A percentile compares a stretch with the other conserved stretches of the same genome.
Evolutionary conservation across 768 basidiomycete genomes (phyloP).

Genomic region (Termitomyces sp.): DNA sequence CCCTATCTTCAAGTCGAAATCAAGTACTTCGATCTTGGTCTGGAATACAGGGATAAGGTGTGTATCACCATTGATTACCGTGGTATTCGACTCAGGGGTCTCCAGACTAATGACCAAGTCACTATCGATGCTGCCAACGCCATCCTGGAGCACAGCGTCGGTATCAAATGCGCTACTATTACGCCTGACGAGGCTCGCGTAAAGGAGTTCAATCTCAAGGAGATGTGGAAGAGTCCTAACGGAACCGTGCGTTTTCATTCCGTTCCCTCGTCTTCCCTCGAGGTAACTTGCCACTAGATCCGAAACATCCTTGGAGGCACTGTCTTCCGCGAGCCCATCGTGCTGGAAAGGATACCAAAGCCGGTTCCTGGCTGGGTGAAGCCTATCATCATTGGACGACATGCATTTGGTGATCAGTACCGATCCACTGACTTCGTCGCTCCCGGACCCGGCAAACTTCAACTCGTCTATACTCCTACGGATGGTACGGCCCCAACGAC

Average conservation of each 20-base stretch:
- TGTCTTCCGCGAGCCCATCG: constrained; percentile 98
- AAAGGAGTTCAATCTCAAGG: constrained; percentile 94
- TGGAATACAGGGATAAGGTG: constrained; percentile 88
- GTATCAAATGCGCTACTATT: constrained; percentile 99
- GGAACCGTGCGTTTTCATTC: constrained; percentile 61
- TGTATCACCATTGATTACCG: constrained; percentile 10
- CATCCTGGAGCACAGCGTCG: constrained; percentile 90
- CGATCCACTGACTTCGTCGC: constrained; percentile 91
- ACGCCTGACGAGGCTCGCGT: constrained; percentile 97
- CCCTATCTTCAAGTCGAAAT: constrained; percentile 94
- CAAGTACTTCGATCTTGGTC: constrained; percentile 97
- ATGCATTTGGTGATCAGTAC: constrained; percentile 98
- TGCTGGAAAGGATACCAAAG: constrained; percentile 84
- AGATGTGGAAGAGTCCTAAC: constrained; percentile 98
- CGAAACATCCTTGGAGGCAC: constrained; percentile 98
- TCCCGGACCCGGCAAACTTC: constrained; percentile 89
- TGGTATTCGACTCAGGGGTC: not conserved
- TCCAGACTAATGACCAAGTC: constrained; percentile 87
- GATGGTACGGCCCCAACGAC: constrained; percentile 63
- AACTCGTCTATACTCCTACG: constrained; percentile 83
- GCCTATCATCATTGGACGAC: constrained; percentile 94
- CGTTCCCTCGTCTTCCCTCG: not conserved
- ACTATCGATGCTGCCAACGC: constrained; percentile 93
- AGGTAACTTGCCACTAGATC: constrained; percentile 45
- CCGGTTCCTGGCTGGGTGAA: constrained; percentile 96